Base-by-base conservation (phyloP, 768 basidiomycete genomes). In the Rhizopogon vulgaris region DNA sequence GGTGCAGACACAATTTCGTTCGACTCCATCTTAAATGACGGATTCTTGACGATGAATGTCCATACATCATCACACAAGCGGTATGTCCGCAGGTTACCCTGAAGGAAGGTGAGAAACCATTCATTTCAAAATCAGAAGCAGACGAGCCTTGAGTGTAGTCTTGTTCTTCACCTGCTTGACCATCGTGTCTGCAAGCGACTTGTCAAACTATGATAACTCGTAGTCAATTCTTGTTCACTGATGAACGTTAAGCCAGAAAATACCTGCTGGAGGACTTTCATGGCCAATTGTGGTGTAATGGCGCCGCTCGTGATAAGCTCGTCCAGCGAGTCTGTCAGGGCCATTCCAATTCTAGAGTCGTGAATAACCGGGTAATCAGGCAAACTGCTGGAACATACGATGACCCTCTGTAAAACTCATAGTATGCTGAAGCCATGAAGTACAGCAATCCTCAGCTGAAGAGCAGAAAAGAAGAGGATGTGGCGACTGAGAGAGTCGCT, bases 231-330 rank as follows among this genome's bases (percentile, higher is more conserved):
- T 37, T 22, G 17, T 38, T 48, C 37, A 43, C 40, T 15, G 34
- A 49, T 40, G 28, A 22, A 47, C 42, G 24, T 51, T 38, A 48
- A 51, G 30, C 63, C 65, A 50, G 10, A 10, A 39, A 46, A 41
- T 25, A 96, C 95, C 90, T 97, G 95, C 65, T 89, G 87, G 53
- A 98, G 71, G n/a, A 96, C 92, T 70, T 95, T 91, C 87, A 97
- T 92, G n/a, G 95, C 96, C 59, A 98, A 70, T 72, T 98, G 95
- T 11, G 95, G 95, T 17, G 94, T 95, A 62, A 99, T 99, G 46
- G 90, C 84, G 2, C 95, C 95, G 63, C 87, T 89, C 41, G 94
- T 95, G 62, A 99, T 97, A 58, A 99, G 82, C 72, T 98, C 95
- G 73, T 99, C 96, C 61, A 99, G 82, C 58, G 95, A 94, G 75